Evolutionary conservation across 257 asterid genomes (phyloP).

Genomic region (Scutellaria barbata): DNA sequence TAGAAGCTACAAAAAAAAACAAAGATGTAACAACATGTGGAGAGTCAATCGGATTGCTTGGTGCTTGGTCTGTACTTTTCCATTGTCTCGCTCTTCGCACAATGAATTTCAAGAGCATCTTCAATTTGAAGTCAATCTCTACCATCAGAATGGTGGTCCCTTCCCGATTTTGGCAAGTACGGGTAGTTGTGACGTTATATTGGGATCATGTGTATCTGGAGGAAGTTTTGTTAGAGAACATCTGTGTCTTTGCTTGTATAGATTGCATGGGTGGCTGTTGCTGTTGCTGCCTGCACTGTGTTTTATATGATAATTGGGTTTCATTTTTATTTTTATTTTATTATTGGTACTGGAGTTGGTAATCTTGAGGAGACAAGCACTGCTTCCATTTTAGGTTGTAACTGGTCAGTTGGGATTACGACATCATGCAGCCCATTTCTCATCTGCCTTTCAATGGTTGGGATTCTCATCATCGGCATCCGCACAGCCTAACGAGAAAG

Average conservation of each 20-base stretch:
- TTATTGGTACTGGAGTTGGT: not conserved
- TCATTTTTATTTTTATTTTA: not conserved
- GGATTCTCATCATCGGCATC: constrained; percentile 71
- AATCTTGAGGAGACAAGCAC: constrained; percentile 16
- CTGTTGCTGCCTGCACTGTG: not conserved
- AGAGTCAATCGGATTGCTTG: not conserved
- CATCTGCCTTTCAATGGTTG: constrained; percentile 49
- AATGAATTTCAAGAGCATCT: not conserved
- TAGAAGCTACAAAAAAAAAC: no score
- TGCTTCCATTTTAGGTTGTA: constrained; percentile 42
- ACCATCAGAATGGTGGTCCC: not conserved
- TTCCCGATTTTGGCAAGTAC: not conserved
- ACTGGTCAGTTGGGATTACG: constrained; percentile 43
- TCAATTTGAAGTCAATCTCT: not conserved
- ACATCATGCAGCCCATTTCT: constrained; percentile 41
- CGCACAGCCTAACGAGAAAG: constrained; percentile 54
- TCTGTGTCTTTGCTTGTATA: constrained; percentile 15
- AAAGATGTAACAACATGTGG: no score
- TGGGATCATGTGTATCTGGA: constrained; percentile 12
- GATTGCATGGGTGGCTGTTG: not conserved
- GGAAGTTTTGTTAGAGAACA: not conserved
- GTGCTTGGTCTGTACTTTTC: not conserved
- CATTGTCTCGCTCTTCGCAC: not conserved
- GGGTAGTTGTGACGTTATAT: not conserved
- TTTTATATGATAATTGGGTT: not conserved